Evolutionary conservation across 2,329 filamentous ascomycete genomes (phyloP), one percentile per base, ranked within the genome.

Genomic region (Sporothrix brunneoviolacea): DNA sequence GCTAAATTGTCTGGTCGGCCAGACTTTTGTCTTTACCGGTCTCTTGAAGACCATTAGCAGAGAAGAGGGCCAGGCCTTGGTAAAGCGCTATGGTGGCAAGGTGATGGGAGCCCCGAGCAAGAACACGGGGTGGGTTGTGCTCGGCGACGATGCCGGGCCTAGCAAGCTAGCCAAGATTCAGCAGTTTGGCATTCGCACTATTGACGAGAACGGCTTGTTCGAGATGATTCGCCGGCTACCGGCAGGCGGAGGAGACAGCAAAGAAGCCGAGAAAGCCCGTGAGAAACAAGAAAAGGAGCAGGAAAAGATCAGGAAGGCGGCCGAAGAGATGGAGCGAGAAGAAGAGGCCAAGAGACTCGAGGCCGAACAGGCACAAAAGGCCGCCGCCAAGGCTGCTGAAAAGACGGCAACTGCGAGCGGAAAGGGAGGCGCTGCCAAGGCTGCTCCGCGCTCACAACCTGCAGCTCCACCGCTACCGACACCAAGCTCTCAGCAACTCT

Each of bases 21-120:
- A 97, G 50, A 86, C 82, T 0, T 98, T 98, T 62, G 93, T 98
- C 24, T 98, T 98, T 61, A 98, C 94, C 0, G 93, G 93, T 21
- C 76, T 96, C 21, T 73, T 97, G 35, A 79, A 87, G 54, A 83
- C 80, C 0, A 79, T 97, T 51, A 83, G 86, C 39, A 83, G 93
- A 54, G 90, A 95, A 6, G 90, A 95, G 60, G 91, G 82, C 1
- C 84, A 91, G 57, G 83, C 79, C 38, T 73, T 98, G 16, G 88
- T 97, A 51, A 98, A 98, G 66, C 82, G 84, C 55, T 94, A 96
- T 65, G 94, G 93, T 37, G 93, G 93, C 48, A 97, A 95, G 68
- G 83, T 95, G 21, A 95, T 86, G 9, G 75, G 74, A 9, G 84
- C 82, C 5, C 93, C 94, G 18, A 97, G 91, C 64, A 86, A 84